phyloP scores from a whole-genome alignment of 2,329 filamentous ascomycete genomes.

The Aspergillus niger region DNA sequence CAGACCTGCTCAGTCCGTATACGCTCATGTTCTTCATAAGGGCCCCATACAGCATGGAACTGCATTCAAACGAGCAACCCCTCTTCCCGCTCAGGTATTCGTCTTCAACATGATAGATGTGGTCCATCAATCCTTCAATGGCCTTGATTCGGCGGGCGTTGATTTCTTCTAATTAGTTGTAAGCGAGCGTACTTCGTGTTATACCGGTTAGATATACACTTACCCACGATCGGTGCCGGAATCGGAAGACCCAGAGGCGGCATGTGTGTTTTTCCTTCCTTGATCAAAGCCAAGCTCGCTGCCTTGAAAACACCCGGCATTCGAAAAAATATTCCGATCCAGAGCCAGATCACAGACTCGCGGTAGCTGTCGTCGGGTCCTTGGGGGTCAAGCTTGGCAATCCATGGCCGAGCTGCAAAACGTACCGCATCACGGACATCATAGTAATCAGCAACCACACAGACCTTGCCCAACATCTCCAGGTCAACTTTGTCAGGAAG shows the following conservation, averaged over 20 bases:
- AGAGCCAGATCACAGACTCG: background rate
- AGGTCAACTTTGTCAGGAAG: background rate
- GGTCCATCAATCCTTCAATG: background rate
- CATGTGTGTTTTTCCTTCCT: background rate
- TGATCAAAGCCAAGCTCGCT: background rate
- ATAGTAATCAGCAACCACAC: background rate
- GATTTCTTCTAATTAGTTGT: background rate
- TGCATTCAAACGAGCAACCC: background rate
- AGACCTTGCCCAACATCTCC: background rate
- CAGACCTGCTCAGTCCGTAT: background rate
- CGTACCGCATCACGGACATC: background rate
- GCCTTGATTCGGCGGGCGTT: background rate
- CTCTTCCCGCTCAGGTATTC: background rate
- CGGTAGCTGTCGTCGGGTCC: background rate
- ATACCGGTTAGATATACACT: background rate
- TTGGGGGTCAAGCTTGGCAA: background rate
- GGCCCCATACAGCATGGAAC: background rate
- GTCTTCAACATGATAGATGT: background rate
- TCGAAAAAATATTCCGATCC: background rate
- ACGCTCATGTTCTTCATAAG: background rate
- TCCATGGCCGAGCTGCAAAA: background rate
- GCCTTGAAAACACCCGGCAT: background rate
- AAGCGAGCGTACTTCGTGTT: background rate
- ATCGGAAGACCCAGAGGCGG: background rate
- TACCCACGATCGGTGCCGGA: background rate